phyloP scores from a whole-genome alignment of 2,329 filamentous ascomycete species.

The Ascocoryne sarcoides region DNA sequence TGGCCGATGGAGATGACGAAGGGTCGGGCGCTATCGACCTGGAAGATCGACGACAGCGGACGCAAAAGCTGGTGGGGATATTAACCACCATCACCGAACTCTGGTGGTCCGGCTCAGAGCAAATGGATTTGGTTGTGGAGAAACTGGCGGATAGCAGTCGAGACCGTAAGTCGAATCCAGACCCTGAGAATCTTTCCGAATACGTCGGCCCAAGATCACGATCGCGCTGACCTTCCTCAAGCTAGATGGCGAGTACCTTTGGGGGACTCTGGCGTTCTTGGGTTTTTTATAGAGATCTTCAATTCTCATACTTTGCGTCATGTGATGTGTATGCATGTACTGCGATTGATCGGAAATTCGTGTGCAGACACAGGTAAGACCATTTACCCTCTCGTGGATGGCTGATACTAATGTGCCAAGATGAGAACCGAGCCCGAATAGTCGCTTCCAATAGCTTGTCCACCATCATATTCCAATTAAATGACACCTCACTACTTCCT shows the following conservation, averaged over 20 bases:
- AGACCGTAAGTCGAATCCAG: conserved; percentile 36
- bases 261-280: conserved; percentile 48
- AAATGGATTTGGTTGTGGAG: conserved; percentile 40
- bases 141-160: conserved; percentile 47
- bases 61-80: conserved; percentile 19
- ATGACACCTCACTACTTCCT: conserved; percentile 38
- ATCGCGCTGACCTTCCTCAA: conserved; percentile 27
- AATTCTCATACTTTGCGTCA: conserved; percentile 32
- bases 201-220: neutral
- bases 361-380: conserved; percentile 50
- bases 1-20: conserved; percentile 14
- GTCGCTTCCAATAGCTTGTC: conserved; percentile 40
- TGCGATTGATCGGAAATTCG: conserved; percentile 53
- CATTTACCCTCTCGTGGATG: neutral
- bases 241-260: conserved; percentile 48
- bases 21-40: conserved; percentile 21
- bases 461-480: conserved; percentile 40
- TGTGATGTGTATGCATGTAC: conserved; percentile 42
- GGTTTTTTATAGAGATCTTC: conserved; percentile 45
- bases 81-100: conserved; percentile 27
- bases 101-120: conserved; percentile 33
- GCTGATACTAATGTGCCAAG: conserved; percentile 26
- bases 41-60: conserved; percentile 23
- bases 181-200: neutral
- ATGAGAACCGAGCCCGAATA: conserved; percentile 50